A percentile compares a stretch with the other conserved stretches of the same genome.
Conservation (phyloP, 192 early-diverging fungal species). For the Gamsiella multidivaricata region DNA sequence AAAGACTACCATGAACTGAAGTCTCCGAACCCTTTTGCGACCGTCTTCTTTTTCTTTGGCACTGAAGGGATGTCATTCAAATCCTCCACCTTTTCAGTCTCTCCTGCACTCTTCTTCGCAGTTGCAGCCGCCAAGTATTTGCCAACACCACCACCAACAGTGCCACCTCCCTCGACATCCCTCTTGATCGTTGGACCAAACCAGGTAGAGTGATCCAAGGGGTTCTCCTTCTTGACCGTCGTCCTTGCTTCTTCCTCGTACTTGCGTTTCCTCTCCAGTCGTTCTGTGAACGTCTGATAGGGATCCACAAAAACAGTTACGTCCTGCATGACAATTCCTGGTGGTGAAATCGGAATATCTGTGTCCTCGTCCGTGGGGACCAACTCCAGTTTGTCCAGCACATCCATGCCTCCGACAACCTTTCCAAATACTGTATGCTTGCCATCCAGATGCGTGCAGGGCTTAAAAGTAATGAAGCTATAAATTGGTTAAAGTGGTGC, state of each 20-base stretch:
- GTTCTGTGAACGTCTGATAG: constrained; percentile 78
- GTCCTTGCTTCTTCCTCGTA: constrained; percentile 53
- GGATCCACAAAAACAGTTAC: constrained; percentile 87
- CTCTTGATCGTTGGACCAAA: constrained; percentile 70
- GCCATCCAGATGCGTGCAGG: constrained; percentile 73
- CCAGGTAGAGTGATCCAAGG: constrained; percentile 74
- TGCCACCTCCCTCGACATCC: constrained; percentile 34
- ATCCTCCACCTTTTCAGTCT: constrained; percentile 8
- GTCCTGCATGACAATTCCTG: constrained; percentile 77
- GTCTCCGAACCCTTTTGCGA: constrained; percentile 51
- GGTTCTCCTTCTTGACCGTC: constrained; percentile 60
- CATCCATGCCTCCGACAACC: constrained; percentile 87
- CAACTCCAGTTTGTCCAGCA: constrained; percentile 82
- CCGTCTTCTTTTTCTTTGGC: constrained; percentile 53
- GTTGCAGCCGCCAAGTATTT: constrained; percentile 67
- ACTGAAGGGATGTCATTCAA: constrained; percentile 6
- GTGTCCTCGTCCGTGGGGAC: constrained; percentile 74
- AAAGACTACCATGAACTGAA: constrained; percentile 63
- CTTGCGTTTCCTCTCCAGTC: constrained; percentile 73
- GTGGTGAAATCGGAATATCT: constrained; percentile 75
- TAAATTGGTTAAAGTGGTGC: no score
- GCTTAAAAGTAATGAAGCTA: constrained; percentile 77
- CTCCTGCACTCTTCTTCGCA: constrained; percentile 5
- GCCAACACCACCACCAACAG: constrained; percentile 62
- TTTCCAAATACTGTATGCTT: constrained; percentile 97